Evolutionary conservation across 169 alveolate species (phyloP).

Genomic region (Hepatocystis sp.): DNA sequence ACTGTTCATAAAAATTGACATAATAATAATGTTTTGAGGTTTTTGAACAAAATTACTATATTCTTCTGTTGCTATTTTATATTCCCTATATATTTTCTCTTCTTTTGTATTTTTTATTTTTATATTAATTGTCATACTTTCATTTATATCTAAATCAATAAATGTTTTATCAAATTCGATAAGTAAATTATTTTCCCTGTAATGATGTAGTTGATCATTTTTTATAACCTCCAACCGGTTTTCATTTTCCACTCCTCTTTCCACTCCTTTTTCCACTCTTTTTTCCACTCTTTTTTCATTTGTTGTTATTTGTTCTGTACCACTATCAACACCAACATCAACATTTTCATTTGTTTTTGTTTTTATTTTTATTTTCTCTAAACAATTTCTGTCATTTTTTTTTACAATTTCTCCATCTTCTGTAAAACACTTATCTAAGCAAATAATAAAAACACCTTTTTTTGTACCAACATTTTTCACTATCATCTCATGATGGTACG

Average conservation of each 20-base stretch:
- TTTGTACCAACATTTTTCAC: slow-evolving; percentile 43
- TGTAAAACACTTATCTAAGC: not conserved
- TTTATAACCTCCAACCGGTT: no score
- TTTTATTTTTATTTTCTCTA: not conserved
- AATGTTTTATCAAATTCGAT: slow-evolving; percentile 23
- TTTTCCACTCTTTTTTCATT: not conserved
- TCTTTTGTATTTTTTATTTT: slow-evolving; percentile 22
- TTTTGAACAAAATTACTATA: slow-evolving; percentile 33
- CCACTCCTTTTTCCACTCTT: not conserved
- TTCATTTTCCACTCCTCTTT: no score
- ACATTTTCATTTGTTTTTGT: not conserved
- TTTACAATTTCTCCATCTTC: not conserved
- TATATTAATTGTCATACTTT: slow-evolving; percentile 22
- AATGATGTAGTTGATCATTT: no score
- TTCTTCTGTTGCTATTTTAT: slow-evolving; percentile 15
- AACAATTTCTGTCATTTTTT: not conserved
- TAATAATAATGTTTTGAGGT: slow-evolving; percentile 12
- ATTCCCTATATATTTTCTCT: slow-evolving; percentile 21
- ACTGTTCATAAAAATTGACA: slow-evolving; percentile 42
- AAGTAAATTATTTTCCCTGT: not conserved
- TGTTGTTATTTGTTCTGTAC: not conserved
- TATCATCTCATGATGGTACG: slow-evolving; percentile 15
- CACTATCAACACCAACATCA: not conserved
- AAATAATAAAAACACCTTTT: slow-evolving; percentile 19
- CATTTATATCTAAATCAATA: slow-evolving; percentile 7